These are phyloP conservation scores for Puya raimondii DNA, from an alignment of 176 grass and related monocot species.

Conservation along the genomic window DNA sequence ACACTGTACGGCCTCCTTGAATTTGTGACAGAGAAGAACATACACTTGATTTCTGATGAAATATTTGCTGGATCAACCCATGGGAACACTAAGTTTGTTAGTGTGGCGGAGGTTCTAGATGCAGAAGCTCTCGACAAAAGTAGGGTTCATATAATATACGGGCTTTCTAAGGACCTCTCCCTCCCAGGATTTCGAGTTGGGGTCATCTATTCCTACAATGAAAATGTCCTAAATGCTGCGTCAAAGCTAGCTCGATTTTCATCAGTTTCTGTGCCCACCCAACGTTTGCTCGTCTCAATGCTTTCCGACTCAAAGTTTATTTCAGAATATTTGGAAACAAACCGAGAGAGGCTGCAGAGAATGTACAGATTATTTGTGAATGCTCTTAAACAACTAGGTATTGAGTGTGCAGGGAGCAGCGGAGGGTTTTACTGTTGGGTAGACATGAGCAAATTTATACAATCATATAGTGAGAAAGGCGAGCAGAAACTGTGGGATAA, in stretches of 20 bases:
- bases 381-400: constrained; percentile 64
- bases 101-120: constrained; percentile 52
- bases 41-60: constrained; percentile 96
- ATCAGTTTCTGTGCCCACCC: constrained; percentile 62
- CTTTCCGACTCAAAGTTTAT: constrained; percentile 75
- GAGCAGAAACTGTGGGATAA: constrained; percentile 76
- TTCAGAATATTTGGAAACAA: constrained; percentile 47
- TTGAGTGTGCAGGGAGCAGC: constrained; percentile 61
- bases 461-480: constrained; percentile 80
- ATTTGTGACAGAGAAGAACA: constrained; percentile 77
- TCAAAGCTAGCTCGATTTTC: constrained; percentile 86
- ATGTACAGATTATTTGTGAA: constrained; percentile 47
- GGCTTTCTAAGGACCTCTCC: constrained; percentile 72
- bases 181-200: constrained; percentile 78
- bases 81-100: constrained; percentile 53
- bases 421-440: constrained; percentile 97
- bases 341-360: constrained; percentile 44
- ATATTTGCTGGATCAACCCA: constrained; percentile 84
- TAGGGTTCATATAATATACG: constrained; percentile 91
- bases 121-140: constrained; percentile 64
- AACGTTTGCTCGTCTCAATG: constrained; percentile 64
- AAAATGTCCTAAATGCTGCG: constrained; percentile 53
- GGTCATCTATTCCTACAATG: constrained; percentile 76
- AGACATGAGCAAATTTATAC: constrained; percentile 87
- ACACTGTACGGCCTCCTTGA: constrained; percentile 57